Base-by-base conservation (phyloP, 352 stramenopile species). In the Pythium insidiosum region DNA sequence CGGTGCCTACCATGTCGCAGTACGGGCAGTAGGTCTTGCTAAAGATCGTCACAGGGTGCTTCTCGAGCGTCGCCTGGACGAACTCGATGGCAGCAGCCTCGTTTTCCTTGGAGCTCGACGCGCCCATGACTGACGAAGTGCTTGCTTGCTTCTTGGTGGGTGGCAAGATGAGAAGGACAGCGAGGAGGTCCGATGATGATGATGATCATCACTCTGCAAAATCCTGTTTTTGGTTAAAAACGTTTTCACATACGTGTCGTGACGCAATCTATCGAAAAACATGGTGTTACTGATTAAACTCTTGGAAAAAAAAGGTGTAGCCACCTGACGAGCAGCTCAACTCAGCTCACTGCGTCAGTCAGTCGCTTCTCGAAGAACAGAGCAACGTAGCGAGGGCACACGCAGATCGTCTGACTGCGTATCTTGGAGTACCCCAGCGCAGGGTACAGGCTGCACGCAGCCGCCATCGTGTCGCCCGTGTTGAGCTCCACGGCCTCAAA, bases 21-120 rank as follows among this genome's bases (percentile, higher is more conserved):
- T 95, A 98, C 3, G 87, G 88, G 47, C 94, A 98, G 63, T 92
- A 97, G 18, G 77, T 79, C 70, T 98, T 98, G 53, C 84, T 96
- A 59, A 97, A 98, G 59, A 88, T 62, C 23, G 65, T 70, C 38
- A 88, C 61, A 20, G 41, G 46, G 52, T 86, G 63, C 40, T 75
- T 53, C 3, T 53, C 55, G 42, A 76, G 66, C 28, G 64, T 54
- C 31, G 58, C 53, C 42, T 82, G 62, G 37, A 88, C 62, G 55
- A 80, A 85, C 49, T 66, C 64, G 22, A 68, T 47, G 39, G 72
- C 75, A 28, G 66, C 67, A 18, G 58, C 51, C 47, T 78, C 67
- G 33, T 72, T 78, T 54, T 75, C 68, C 26, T 58, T 64, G 33
- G 62, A 77, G 21, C 34, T 48, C 12, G 65, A 53, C 4, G 56